Percentiles rank a stretch among this genome's conserved stretches.
These are phyloP conservation scores for Amanita subjunquillea DNA, from an alignment of 768 basidiomycete genomes.

Conservation along the genomic window DNA sequence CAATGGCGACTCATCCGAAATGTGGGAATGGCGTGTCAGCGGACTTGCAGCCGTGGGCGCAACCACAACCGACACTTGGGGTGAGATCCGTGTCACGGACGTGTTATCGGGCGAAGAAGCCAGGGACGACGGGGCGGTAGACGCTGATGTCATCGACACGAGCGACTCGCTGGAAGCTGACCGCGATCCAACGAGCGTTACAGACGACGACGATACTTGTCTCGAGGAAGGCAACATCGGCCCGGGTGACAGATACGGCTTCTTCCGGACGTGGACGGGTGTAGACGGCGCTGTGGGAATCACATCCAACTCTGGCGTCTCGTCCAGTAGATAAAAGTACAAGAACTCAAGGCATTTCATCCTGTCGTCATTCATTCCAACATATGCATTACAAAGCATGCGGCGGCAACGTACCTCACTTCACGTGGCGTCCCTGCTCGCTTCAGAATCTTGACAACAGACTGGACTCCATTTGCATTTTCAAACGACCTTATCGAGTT, in stretches of 20 bases:
- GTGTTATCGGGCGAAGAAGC: conserved; percentile 27
- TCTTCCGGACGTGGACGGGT: conserved; percentile 26
- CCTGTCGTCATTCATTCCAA: conserved; percentile 25
- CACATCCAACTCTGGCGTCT: conserved; percentile 30
- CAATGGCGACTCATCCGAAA: not conserved
- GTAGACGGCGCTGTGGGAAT: conserved; percentile 28
- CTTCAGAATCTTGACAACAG: conserved; percentile 82
- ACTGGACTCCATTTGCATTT: conserved; percentile 63
- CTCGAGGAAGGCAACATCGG: conserved; percentile 28
- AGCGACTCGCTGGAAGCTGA: conserved; percentile 20
- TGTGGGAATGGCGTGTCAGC: not conserved
- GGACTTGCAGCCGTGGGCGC: conserved; percentile 2
- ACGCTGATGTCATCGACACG: conserved; percentile 26
- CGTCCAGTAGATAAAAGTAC: conserved; percentile 91
- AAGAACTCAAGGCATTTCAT: conserved; percentile 96
- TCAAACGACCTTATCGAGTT: conserved; percentile 72
- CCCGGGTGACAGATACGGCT: conserved; percentile 25
- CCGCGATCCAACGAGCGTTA: conserved; percentile 20
- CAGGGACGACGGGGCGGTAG: conserved; percentile 32
- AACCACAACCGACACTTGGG: conserved; percentile 14
- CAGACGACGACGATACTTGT: conserved; percentile 26
- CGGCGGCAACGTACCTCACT: conserved; percentile 50
- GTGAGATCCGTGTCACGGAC: conserved; percentile 21
- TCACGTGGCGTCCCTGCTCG: conserved; percentile 78
- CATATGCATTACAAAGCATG: not conserved